phyloP scores from a whole-genome alignment of 768 basidiomycete genomes.

The Boletus patriciae region DNA sequence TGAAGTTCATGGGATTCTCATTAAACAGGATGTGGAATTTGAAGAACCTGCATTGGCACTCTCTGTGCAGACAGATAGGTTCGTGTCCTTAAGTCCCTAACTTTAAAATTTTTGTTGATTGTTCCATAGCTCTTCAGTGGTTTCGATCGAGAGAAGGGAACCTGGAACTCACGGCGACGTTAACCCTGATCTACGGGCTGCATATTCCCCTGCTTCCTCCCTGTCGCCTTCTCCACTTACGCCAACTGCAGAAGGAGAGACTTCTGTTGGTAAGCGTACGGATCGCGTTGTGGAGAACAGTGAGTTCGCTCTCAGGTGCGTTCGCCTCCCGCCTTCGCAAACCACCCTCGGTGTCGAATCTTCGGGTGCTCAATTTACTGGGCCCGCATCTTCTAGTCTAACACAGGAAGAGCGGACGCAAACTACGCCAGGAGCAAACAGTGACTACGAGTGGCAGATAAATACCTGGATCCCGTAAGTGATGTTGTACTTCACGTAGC shows the following conservation, averaged over 20 bases:
- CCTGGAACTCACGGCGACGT: no score
- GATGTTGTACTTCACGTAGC: neutral
- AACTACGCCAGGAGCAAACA: neutral
- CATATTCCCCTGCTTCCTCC: neutral
- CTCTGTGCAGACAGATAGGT: slow-evolving; percentile 4
- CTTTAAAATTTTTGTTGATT: neutral
- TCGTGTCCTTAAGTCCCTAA: neutral
- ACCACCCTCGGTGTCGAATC: neutral
- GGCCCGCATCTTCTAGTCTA: neutral
- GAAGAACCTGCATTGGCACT: neutral
- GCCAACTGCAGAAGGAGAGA: neutral
- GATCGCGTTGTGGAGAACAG: neutral
- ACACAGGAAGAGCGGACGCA: neutral
- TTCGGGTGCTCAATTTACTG: neutral
- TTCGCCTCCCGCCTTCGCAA: neutral
- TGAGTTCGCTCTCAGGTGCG: neutral
- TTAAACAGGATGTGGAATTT: neutral
- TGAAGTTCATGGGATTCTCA: neutral
- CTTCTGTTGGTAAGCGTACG: neutral
- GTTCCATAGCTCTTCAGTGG: neutral
- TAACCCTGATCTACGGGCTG: neutral
- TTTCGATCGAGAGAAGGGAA: neutral
- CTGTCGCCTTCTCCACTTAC: neutral
- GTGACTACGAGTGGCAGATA: neutral
- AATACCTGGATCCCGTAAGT: slow-evolving; percentile 6